Percentiles rank a stretch among this genome's conserved stretches.
phyloP scores from a whole-genome alignment of 306 rosid genomes.

The Acacia acuminata region DNA sequence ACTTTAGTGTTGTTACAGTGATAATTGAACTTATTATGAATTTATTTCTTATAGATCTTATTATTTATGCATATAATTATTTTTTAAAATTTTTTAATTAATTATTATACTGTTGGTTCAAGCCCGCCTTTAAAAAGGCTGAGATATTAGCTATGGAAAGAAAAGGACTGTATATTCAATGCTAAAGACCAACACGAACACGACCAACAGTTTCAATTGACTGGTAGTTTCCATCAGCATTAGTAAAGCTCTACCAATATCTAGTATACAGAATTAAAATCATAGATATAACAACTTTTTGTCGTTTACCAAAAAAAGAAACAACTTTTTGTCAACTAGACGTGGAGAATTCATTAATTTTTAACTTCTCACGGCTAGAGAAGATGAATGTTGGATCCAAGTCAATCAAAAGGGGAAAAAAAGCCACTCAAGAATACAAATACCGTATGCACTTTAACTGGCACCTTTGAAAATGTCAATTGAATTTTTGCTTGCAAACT shows the following conservation, averaged over 20 bases:
- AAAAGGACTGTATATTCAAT: background rate
- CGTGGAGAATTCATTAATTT: background rate
- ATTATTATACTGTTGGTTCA: no score
- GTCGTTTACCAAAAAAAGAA: no score
- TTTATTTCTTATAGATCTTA: no score
- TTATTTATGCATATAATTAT: no score
- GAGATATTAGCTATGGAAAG: no score
- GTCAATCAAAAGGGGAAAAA: background rate
- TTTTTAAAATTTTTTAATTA: no score
- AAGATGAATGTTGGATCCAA: background rate
- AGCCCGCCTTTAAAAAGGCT: no score
- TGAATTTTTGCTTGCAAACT: background rate
- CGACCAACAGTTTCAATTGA: background rate
- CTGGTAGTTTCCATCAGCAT: background rate
- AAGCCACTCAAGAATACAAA: background rate
- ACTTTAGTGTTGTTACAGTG: no score
- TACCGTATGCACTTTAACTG: background rate
- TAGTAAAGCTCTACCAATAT: background rate
- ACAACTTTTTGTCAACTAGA: background rate
- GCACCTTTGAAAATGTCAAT: background rate
- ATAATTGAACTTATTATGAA: no score
- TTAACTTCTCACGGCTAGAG: background rate
- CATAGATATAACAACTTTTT: background rate
- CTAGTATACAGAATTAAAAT: background rate
- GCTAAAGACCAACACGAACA: background rate